Base-by-base conservation (phyloP, 257 asterid genomes). In the Coffea eugenioides region DNA sequence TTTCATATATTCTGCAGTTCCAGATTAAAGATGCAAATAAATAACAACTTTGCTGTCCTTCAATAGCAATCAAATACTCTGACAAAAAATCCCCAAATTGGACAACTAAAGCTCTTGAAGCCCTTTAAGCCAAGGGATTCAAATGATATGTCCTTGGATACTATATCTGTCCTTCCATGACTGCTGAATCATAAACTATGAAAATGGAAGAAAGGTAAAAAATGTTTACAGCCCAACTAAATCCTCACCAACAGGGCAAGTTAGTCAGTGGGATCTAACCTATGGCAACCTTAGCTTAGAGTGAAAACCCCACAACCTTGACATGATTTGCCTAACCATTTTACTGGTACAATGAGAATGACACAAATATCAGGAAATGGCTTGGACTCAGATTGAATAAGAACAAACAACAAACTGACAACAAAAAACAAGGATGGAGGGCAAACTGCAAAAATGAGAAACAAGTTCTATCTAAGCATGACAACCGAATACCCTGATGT, bases 1-100 rank as follows among this genome's bases (percentile, higher is more conserved):
- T 61, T 87, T 81, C 91, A 89, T 84, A 77, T 93, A 93, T 62
- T 52, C 98, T 93, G 91, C 85, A 80, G 74, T 61, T 49, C 8
- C 12, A 70, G 46, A 76, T 70, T 21, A 8, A 25, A 69, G 41
- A 25, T 2, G 14, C 39, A 51, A 68, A 49, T 52, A 34, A 68
- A 5, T 66, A 27, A 43, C 15, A 73, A 54, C 0, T 73, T 73
- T 7, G 8, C 48, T 4, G 27, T 71, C 21, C 46, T 15, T 11
- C 1, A n/a, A 10, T 36, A 67, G 49, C 3, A 20, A 21, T 31
- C 34, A 31, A 31, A 31, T 31, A 31, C 34, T 31, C 34, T 31
- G 34, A 31, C 34, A 31, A 31, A 31, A 31, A 31, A 31, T 31
- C 34, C 34, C 34, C 34, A 31, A 31, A 31, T 31, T 31, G 34